phyloP scores from a whole-genome alignment of 164 flowering plant species.

The Piper longum region DNA sequence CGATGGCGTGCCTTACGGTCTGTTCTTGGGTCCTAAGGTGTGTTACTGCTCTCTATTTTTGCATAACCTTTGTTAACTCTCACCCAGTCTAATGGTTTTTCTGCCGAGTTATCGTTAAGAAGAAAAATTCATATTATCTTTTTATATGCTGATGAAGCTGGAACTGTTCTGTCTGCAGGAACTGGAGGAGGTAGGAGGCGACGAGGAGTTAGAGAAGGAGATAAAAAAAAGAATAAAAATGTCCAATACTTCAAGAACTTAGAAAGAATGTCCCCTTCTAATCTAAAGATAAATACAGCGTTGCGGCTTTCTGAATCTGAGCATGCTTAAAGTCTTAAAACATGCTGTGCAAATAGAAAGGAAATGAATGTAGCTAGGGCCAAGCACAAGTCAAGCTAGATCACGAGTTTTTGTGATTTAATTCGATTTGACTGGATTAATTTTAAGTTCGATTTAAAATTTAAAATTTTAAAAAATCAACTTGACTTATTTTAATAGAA shows the following conservation, averaged over 20 bases:
- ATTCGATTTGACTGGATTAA: too few relatives aligned
- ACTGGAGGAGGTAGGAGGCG: slow-evolving; percentile 69
- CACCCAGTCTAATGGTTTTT: too few relatives aligned
- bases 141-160: background rate
- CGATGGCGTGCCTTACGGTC: slow-evolving; percentile 84
- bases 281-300: background rate
- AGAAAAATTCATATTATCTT: too few relatives aligned
- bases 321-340: too few relatives aligned
- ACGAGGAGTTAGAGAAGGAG: slow-evolving; percentile 66
- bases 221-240: slow-evolving; percentile 27
- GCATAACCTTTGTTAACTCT: background rate
- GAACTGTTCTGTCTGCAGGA: slow-evolving; percentile 32
- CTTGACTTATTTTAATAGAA: too few relatives aligned
- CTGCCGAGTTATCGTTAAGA: too few relatives aligned
- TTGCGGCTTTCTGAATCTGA: background rate
- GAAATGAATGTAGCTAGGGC: too few relatives aligned
- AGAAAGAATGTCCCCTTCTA: background rate
- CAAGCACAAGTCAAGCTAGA: too few relatives aligned
- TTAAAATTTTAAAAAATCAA: too few relatives aligned
- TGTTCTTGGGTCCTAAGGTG: slow-evolving; percentile 91
- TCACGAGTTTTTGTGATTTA: too few relatives aligned
- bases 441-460: too few relatives aligned
- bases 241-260: slow-evolving; percentile 10
- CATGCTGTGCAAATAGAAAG: too few relatives aligned
- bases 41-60: background rate